Evolutionary conservation across 2,329 filamentous ascomycete genomes (phyloP).

Genomic region (Beauveria sp.): DNA sequence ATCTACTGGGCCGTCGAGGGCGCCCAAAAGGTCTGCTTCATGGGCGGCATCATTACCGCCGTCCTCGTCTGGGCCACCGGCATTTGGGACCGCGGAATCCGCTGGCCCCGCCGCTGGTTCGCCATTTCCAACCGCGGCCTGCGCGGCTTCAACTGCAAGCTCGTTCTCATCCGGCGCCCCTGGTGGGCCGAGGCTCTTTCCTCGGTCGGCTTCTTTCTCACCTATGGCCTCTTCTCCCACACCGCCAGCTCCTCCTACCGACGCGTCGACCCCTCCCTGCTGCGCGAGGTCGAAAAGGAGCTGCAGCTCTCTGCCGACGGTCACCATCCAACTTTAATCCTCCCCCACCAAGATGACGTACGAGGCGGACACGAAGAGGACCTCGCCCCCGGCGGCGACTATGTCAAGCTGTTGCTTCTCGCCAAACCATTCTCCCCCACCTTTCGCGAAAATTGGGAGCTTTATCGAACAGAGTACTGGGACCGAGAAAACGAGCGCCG

Average conservation of each 20-base stretch:
- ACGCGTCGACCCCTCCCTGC: conserved; percentile 59
- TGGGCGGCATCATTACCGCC: conserved; percentile 81
- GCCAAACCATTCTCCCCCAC: conserved; percentile 93
- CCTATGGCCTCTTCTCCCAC: conserved; percentile 64
- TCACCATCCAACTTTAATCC: conserved; percentile 35
- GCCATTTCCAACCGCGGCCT: conserved; percentile 82
- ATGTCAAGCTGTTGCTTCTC: conserved; percentile 81
- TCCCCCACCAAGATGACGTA: conserved; percentile 49
- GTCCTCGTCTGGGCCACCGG: conserved; percentile 89
- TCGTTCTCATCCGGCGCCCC: conserved; percentile 76
- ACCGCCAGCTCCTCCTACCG: conserved; percentile 64
- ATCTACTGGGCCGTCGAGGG: conserved; percentile 96
- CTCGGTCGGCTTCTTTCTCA: conserved; percentile 68
- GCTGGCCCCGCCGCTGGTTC: conserved; percentile 91
- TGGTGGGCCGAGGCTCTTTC: conserved; percentile 74
- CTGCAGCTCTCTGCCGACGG: conserved; percentile 38
- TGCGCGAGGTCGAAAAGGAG: conserved; percentile 54
- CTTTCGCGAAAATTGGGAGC: conserved; percentile 95
- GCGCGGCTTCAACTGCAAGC: conserved; percentile 89
- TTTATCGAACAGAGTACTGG: conserved; percentile 93
- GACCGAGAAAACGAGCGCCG: conserved; percentile 91
- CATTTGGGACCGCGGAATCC: conserved; percentile 90
- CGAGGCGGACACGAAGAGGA: conserved; percentile 76
- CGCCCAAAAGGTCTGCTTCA: conserved; percentile 81
- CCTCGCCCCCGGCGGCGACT: conserved; percentile 80